A percentile compares a stretch with the other conserved stretches of the same genome.
Evolutionary conservation across 2,329 filamentous ascomycete species (phyloP).

Genomic region (Pyrenophora tritici-repentis): DNA sequence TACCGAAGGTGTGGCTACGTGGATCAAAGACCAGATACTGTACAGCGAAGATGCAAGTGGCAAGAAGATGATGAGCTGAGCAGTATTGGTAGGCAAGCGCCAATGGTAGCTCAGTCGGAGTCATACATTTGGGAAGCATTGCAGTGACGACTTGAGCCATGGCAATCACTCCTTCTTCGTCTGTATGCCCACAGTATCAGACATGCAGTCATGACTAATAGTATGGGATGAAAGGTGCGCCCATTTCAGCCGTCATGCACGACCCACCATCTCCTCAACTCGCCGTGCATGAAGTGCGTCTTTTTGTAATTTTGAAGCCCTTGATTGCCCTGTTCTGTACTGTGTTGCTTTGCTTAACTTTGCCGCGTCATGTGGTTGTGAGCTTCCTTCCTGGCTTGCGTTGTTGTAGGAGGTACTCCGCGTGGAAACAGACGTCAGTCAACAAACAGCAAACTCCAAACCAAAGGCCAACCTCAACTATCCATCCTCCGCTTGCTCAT

Average conservation of each 20-base stretch:
- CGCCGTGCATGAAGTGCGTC: neutral
- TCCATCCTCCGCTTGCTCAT: neutral
- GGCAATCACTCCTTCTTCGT: neutral
- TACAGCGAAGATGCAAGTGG: constrained; percentile 55
- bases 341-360: neutral
- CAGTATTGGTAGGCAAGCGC: too few species aligned
- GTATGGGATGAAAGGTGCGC: too few species aligned
- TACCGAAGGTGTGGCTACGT: constrained; percentile 60
- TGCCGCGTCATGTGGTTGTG: too few species aligned
- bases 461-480: neutral
- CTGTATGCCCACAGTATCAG: neutral
- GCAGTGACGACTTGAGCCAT: too few species aligned
- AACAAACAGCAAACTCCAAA: constrained; percentile 6
- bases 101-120: too few species aligned
- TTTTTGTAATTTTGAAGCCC: neutral
- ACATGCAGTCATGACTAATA: neutral
- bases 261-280: too few species aligned
- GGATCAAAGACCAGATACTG: constrained; percentile 61
- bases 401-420: constrained; percentile 1
- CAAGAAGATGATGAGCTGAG: constrained; percentile 45
- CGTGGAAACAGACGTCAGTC: constrained; percentile 3
- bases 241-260: too few species aligned
- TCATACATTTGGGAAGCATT: too few species aligned
- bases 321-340: too few species aligned
- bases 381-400: too few species aligned